Evolutionary conservation across 169 alveolate genomes (phyloP).

Genomic region (Cryptosporidium sp.): DNA sequence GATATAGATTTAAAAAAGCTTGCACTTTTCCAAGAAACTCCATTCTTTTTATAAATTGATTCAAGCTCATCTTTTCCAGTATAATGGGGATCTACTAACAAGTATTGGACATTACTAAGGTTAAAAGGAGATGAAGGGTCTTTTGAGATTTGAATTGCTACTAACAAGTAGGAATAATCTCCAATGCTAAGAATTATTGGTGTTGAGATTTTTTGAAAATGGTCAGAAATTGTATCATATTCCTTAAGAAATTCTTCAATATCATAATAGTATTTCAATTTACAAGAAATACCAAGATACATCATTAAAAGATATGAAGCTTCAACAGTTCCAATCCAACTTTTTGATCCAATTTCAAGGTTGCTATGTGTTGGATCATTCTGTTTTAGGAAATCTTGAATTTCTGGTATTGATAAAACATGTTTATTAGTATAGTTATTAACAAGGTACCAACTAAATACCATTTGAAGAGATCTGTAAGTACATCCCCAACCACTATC

Average conservation of each 20-base stretch:
- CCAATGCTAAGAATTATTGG: constrained; percentile 84
- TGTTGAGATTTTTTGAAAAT: constrained; percentile 75
- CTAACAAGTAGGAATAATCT: constrained; percentile 79
- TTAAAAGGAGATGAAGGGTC: constrained; percentile 44
- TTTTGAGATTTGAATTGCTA: constrained; percentile 80
- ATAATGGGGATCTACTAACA: constrained; percentile 84
- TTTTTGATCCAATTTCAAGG: constrained; percentile 76
- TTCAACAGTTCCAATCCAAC: constrained; percentile 85
- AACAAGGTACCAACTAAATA: constrained; percentile 83
- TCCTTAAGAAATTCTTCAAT: constrained; percentile 79
- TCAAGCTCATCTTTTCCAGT: constrained; percentile 80
- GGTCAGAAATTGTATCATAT: constrained; percentile 78
- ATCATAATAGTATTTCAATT: constrained; percentile 77
- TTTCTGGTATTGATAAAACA: constrained; percentile 78
- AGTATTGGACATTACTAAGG: constrained; percentile 79
- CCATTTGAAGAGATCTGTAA: constrained; percentile 82
- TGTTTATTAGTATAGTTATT: constrained; percentile 77
- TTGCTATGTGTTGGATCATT: constrained; percentile 76
- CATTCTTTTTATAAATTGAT: constrained; percentile 75
- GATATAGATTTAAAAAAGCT: constrained; percentile 80
- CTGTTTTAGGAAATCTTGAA: constrained; percentile 77
- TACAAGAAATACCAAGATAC: constrained; percentile 79
- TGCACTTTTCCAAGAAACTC: constrained; percentile 82
- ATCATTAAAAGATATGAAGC: constrained; percentile 80
- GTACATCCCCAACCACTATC: constrained; percentile 86